These are phyloP conservation scores for Gossypium anomalum DNA, from an alignment of 345 rosid genomes.

Conservation along the genomic window DNA sequence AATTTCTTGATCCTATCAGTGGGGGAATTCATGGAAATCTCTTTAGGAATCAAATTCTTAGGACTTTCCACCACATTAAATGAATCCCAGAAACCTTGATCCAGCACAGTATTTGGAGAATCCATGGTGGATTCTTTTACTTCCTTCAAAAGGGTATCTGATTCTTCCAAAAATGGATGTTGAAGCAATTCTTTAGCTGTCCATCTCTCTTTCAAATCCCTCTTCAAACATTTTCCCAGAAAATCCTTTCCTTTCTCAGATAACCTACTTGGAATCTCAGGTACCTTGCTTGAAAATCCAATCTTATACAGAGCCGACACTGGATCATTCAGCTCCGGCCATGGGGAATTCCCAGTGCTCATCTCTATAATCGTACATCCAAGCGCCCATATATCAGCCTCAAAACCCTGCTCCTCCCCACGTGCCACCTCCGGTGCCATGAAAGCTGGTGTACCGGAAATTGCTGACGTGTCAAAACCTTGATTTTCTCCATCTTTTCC, in stretches of 20 bases:
- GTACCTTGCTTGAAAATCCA: conserved; percentile 65
- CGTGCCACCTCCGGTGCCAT: conserved; percentile 96
- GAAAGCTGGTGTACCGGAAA: conserved; percentile 87
- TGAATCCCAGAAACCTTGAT: conserved; percentile 73
- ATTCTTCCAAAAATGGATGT: conserved; percentile 59
- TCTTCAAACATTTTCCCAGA: conserved; percentile 52
- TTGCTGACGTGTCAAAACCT: conserved; percentile 16
- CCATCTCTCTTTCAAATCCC: conserved; percentile 64
- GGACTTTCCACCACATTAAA: conserved; percentile 32
- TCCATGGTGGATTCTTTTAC: conserved; percentile 14
- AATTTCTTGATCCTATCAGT: conserved; percentile 46
- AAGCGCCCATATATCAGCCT: conserved; percentile 87
- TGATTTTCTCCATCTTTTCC: neutral
- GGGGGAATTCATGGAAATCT: conserved; percentile 24
- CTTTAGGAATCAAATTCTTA: conserved; percentile 15
- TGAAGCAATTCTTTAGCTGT: conserved; percentile 51
- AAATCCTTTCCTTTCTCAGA: conserved; percentile 63
- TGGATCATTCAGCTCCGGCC: conserved; percentile 61
- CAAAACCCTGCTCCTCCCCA: conserved; percentile 72
- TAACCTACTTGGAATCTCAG: conserved; percentile 60
- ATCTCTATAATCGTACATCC: conserved; percentile 78
- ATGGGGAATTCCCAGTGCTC: conserved; percentile 69
- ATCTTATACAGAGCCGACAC: conserved; percentile 63
- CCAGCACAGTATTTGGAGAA: conserved; percentile 74
- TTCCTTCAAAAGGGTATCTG: neutral